Evolutionary conservation across 495 filamentous ascomycete genomes (phyloP), one percentile per base, ranked within the genome.

Genomic region (Glonium stellatum): DNA sequence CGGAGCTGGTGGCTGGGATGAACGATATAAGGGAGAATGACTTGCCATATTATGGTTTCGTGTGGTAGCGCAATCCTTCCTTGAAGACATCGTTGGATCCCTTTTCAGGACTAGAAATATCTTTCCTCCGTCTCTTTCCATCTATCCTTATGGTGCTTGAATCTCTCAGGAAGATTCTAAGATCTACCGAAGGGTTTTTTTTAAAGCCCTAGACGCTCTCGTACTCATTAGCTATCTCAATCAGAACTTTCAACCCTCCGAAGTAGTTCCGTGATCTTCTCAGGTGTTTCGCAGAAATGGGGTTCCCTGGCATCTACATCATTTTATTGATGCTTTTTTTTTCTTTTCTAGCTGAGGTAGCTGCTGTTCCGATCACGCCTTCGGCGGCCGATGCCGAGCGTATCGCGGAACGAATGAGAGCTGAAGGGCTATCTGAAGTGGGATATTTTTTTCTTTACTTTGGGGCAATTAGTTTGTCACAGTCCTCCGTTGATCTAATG

Each of bases 291-390:
- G 19, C 1, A 53, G 39, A 12, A 21, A 34, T 49, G 22, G 39
- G 9, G 22, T 47, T 48, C 19, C 3, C 60, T 65, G 54, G 47
- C 36, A 4, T 9, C 25, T 13, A 54, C 44, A 10, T 23, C 51
- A 37, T 55, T 50, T 51, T 51, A 6, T 23, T 51, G 0, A 4
- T 44, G 12, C 22, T 13, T 35, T 13, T 59, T 11, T 25, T 66
- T 35, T 51, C 57, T 31, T 13, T 67, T 5, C 19, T 49, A n/a
- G 54, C 31, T 15, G 19, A 31, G 1, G 57, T 63, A 12, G 21
- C 41, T 41, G 60, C 52, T 9, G 47, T 60, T 8, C 64, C 60
- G 0, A 63, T 67, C 46, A 63, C 64, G 4, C 64, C 64, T 34
- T 44, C 64, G 4, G 64, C 64, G 4, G 53, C 60, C 5, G 51